Conservation (phyloP, 768 basidiomycete species). For the Neoboletus subvelutipes region DNA sequence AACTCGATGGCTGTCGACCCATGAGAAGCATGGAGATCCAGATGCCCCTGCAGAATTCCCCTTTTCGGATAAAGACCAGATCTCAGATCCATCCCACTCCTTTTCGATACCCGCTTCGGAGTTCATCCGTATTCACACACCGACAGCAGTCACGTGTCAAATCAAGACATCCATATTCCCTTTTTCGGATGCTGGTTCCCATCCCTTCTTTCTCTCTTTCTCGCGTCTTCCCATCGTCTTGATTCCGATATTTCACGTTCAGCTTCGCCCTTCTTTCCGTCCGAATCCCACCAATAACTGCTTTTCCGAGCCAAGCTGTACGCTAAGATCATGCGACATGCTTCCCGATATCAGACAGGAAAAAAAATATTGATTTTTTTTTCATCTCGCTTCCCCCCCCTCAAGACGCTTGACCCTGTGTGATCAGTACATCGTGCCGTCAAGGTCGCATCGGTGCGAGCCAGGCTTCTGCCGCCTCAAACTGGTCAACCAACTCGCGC, state of each 20-base stretch:
- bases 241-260: constrained; percentile 1
- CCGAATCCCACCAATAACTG: not conserved
- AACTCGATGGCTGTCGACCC: constrained; percentile 9
- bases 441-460: constrained; percentile 87
- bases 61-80: constrained; percentile 8
- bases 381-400: not conserved
- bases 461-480: constrained; percentile 95
- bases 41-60: constrained; percentile 3
- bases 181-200: constrained; percentile 12
- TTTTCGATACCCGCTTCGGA: not conserved
- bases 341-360: not conserved
- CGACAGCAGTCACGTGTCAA: constrained; percentile 16
- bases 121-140: not conserved
- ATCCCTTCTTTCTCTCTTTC: constrained; percentile 10
- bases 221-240: constrained; percentile 19
- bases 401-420: constrained; percentile 6
- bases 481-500: constrained; percentile 89
- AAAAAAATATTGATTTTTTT: not conserved
- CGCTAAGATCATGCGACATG: not conserved
- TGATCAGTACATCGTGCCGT: constrained; percentile 21
- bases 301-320: not conserved
- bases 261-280: not conserved
- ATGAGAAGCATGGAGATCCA: constrained; percentile 23
- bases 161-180: constrained; percentile 15
- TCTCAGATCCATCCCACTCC: constrained; percentile 22